phyloP scores from a whole-genome alignment of 176 grass and related monocot species.

The Raddia guianensis region DNA sequence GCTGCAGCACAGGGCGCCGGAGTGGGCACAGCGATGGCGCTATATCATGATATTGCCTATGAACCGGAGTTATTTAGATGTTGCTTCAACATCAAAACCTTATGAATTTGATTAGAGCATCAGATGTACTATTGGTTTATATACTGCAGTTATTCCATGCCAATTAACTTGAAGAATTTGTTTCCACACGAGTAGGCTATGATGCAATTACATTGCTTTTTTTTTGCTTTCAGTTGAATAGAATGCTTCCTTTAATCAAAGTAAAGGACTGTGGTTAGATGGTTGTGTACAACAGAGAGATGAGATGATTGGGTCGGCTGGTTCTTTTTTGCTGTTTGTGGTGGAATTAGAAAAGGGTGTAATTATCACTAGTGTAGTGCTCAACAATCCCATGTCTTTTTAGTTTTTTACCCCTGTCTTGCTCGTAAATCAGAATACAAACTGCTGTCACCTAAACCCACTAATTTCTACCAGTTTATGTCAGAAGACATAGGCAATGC shows the following conservation, averaged over 20 bases:
- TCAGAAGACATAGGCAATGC: neutral
- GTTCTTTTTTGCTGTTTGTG: slow-evolving; percentile 13
- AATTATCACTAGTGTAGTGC: slow-evolving; percentile 13
- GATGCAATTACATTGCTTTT: neutral
- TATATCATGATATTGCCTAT: neutral
- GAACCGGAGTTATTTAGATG: neutral
- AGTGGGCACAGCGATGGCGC: no score
- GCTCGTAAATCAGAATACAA: slow-evolving; percentile 33
- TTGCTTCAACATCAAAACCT: neutral
- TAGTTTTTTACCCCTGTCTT: neutral
- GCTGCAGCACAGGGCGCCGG: no score
- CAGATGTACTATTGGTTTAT: neutral
- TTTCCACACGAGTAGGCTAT: neutral
- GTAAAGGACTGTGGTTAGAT: slow-evolving; percentile 29
- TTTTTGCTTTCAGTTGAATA: no score
- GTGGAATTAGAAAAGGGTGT: slow-evolving; percentile 32
- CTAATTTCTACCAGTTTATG: neutral
- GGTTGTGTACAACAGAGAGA: slow-evolving; percentile 20
- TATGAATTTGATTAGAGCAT: slow-evolving; percentile 15
- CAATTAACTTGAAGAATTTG: slow-evolving; percentile 17
- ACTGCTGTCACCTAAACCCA: neutral
- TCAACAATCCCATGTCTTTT: neutral
- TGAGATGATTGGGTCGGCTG: slow-evolving; percentile 9
- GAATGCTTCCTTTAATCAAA: no score
- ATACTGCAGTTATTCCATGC: neutral